phyloP scores from a whole-genome alignment of 495 filamentous ascomycete species.

The Daldinia loculata region DNA sequence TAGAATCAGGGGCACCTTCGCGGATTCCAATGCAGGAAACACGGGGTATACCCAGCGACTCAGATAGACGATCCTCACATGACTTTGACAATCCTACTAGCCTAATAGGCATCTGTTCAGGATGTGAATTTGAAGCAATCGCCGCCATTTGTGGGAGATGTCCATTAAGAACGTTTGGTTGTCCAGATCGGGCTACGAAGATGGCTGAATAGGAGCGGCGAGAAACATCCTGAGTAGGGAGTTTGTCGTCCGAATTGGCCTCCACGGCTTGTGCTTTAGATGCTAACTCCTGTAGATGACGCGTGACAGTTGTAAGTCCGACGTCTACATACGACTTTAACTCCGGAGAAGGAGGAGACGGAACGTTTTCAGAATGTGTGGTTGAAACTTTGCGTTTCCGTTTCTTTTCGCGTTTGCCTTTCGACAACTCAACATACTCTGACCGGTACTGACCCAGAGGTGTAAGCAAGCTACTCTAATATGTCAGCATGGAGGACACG shows the following conservation, averaged over 20 bases:
- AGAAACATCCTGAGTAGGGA: slow-evolving; percentile 10
- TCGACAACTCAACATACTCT: slow-evolving; percentile 57
- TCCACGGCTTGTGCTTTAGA: slow-evolving; percentile 6
- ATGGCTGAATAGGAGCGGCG: slow-evolving; percentile 53
- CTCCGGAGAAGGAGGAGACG: slow-evolving; percentile 54
- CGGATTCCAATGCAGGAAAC: slow-evolving; percentile 66
- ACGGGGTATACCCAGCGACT: slow-evolving; percentile 63
- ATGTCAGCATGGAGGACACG: slow-evolving; percentile 4
- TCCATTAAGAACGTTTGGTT: slow-evolving; percentile 60
- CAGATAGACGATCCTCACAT: slow-evolving; percentile 59
- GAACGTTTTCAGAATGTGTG: slow-evolving; percentile 4
- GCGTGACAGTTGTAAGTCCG: slow-evolving; percentile 65
- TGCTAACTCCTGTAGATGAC: slow-evolving; percentile 59
- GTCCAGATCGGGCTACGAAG: slow-evolving; percentile 62
- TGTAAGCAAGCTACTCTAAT: slow-evolving; percentile 57
- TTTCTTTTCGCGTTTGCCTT: slow-evolving; percentile 60
- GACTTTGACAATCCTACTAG: slow-evolving; percentile 64
- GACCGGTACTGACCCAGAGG: slow-evolving; percentile 65
- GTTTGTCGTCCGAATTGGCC: slow-evolving; percentile 1
- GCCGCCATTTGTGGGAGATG: slow-evolving; percentile 68
- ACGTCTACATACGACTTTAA: slow-evolving; percentile 62
- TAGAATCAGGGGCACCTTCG: slow-evolving; percentile 56
- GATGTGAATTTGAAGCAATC: slow-evolving; percentile 57
- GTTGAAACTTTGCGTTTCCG: slow-evolving; percentile 51
- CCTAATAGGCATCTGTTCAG: slow-evolving; percentile 51